phyloP scores from a whole-genome alignment of 2,329 filamentous ascomycete species.

The Ascocoryne sarcoides region DNA sequence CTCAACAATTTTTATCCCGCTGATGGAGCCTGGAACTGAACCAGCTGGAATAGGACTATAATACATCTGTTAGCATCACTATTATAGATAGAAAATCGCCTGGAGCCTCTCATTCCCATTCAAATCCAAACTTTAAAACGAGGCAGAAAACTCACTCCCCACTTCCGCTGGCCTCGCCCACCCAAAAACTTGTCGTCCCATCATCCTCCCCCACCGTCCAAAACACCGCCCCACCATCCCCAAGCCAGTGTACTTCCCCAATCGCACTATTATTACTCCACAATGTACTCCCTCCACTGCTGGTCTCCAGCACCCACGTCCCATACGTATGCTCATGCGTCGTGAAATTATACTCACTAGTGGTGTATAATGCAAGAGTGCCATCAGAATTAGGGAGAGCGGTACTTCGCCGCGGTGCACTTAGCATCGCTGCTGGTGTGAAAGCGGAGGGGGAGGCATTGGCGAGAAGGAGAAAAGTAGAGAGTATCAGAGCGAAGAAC shows the following conservation, averaged over 20 bases:
- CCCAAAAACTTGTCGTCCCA: slow-evolving; percentile 18
- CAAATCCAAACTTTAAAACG: neutral
- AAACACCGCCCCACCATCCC: slow-evolving; percentile 17
- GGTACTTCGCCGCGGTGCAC: slow-evolving; percentile 60
- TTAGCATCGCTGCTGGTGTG: slow-evolving; percentile 67
- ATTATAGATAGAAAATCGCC: no score
- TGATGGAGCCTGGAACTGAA: slow-evolving; percentile 16
- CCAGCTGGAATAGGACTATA: slow-evolving; percentile 17
- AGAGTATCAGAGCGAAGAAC: neutral
- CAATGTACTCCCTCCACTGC: slow-evolving; percentile 21
- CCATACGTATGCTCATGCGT: slow-evolving; percentile 57
- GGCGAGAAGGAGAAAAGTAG: neutral
- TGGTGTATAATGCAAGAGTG: slow-evolving; percentile 55
- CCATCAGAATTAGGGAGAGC: slow-evolving; percentile 61
- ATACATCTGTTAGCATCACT: slow-evolving; percentile 7
- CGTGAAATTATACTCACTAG: slow-evolving; percentile 72
- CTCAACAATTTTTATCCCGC: slow-evolving; percentile 17
- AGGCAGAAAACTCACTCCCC: slow-evolving; percentile 11
- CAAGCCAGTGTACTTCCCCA: slow-evolving; percentile 19
- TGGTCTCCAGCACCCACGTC: slow-evolving; percentile 59
- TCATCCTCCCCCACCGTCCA: slow-evolving; percentile 20
- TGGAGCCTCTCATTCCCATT: no score
- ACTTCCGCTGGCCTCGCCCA: slow-evolving; percentile 17
- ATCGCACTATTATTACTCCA: slow-evolving; percentile 20
- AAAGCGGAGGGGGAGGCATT: slow-evolving; percentile 32